Base-by-base conservation (phyloP, 495 filamentous ascomycete genomes). In the Xylaria scruposa region DNA sequence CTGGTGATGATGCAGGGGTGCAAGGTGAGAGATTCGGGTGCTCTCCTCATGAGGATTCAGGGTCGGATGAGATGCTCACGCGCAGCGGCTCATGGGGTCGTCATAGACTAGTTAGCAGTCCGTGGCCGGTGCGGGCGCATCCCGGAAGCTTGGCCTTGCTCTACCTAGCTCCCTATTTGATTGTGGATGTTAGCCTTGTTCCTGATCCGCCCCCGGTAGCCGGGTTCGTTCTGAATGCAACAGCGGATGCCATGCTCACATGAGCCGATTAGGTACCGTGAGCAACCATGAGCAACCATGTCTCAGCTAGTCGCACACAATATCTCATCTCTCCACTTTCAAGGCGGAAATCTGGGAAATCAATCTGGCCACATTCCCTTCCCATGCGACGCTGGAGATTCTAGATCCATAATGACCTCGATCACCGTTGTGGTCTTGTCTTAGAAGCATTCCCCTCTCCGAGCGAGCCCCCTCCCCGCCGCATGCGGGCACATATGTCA, bases 31-130 rank as follows among this genome's bases (percentile, higher is more conserved):
- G 53, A 17, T 60, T 38, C 19, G 58, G 58, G 33, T 38, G 33
- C 8, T 38, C 58, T 56, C 65, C 46, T 44, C 49, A 38, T 59
- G 66, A 15, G 38, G 26, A 67, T 21, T 33, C 26, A 59, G 38
- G 51, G 36, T 58, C 66, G 51, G 51, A 59, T 68, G 66, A 46
- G 66, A 59, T 21, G 66, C 66, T 58, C 66, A 68, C 66, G 66
- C 51, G 66, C 38, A 15, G 12, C 51, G 31, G 51, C 42, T 65
- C 38, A 62, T 42, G 60, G 60, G 60, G 4, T 44, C n/a, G 60
- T 33, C 36, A 21, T 9, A 19, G 36, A 42, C 59, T 24, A 36
- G 9, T 7, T 21, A 3, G 42, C 24, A 10, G 38, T 26, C 60
- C 36, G 38, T 15, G 12, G 36, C 60, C 60, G 36, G 10, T 26